Percentiles rank a stretch among this genome's conserved stretches.
Evolutionary conservation across 306 rosid genomes (phyloP).

Genomic region (Echinosophora koreensis): DNA sequence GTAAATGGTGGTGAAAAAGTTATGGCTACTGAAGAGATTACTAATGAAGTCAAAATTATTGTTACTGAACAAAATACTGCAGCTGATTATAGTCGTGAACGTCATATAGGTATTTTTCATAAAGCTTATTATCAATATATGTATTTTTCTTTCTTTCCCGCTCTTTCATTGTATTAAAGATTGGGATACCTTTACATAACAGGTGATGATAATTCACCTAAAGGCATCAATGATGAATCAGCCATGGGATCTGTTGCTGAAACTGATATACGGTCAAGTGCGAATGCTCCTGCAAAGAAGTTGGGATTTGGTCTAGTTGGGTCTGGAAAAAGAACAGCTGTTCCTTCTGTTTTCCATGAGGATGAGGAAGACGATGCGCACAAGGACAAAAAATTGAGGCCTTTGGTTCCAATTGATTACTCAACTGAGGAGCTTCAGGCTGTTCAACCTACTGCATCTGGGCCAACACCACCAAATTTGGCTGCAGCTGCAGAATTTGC

Average conservation of each 20-base stretch:
- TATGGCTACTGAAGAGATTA: constrained; percentile 54
- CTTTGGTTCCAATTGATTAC: constrained; percentile 97
- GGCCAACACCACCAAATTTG: constrained; percentile 80
- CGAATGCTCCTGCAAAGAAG: constrained; percentile 77
- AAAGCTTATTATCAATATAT: background rate
- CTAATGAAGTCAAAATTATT: constrained; percentile 56
- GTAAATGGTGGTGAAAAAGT: constrained; percentile 55
- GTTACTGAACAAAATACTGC: constrained; percentile 54
- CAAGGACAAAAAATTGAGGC: constrained; percentile 97
- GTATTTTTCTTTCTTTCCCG: constrained; percentile 6
- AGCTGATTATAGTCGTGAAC: constrained; percentile 61
- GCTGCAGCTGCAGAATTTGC: constrained; percentile 99
- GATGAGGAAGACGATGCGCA: constrained; percentile 96
- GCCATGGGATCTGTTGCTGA: constrained; percentile 56
- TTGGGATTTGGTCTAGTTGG: constrained; percentile 97
- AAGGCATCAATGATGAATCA: constrained; percentile 66
- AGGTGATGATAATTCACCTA: constrained; percentile 68
- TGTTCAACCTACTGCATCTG: constrained; percentile 73
- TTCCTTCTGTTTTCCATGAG: constrained; percentile 90
- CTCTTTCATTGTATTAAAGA: constrained; percentile 28
- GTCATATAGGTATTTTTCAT: constrained; percentile 59
- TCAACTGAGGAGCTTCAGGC: constrained; percentile 97
- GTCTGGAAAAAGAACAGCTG: constrained; percentile 94
- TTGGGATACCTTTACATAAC: constrained; percentile 49
- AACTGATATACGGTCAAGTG: constrained; percentile 71